These are phyloP conservation scores for Alloteropsis semialata DNA, from an alignment of 176 grass and related monocot genomes.

Conservation along the genomic window DNA sequence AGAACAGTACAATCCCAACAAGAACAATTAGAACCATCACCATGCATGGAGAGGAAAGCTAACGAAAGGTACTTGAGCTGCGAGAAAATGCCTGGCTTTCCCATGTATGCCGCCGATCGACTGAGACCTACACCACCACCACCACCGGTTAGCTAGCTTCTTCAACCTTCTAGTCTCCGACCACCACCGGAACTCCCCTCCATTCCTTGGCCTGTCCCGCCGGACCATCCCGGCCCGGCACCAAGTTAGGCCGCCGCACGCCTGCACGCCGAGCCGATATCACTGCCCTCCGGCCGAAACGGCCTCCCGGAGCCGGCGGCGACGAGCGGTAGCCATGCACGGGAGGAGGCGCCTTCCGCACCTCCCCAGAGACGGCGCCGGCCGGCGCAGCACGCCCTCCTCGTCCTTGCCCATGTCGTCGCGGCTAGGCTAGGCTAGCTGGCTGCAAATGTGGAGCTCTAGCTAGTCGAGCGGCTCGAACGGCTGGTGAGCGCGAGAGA, in stretches of 20 bases:
- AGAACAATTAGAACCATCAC: not conserved
- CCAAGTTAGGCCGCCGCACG: not conserved
- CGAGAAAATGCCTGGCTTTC: conserved; percentile 97
- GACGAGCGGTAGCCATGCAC: not conserved
- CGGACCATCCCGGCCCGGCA: not conserved
- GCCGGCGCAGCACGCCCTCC: not conserved
- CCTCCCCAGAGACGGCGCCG: not conserved
- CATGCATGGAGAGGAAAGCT: conserved; percentile 67
- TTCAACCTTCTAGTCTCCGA: not conserved
- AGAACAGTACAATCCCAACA: not conserved
- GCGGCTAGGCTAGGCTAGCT: not conserved
- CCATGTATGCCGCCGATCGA: conserved; percentile 80
- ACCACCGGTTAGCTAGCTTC: not conserved
- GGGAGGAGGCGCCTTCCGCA: not conserved
- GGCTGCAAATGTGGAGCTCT: not conserved
- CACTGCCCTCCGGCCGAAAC: not conserved
- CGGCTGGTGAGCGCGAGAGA: not conserved
- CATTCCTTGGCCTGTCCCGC: not conserved
- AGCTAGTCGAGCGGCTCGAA: not conserved
- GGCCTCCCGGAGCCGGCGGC: not conserved
- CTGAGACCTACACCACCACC: conserved; percentile 9
- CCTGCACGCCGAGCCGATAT: not conserved
- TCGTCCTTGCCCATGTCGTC: conserved; percentile 17
- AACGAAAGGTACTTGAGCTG: conserved; percentile 41
- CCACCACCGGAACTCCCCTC: conserved; percentile 14